These are phyloP conservation scores for Ensete glaucum DNA, from an alignment of 176 grass and related monocot genomes.

Conservation along the genomic window DNA sequence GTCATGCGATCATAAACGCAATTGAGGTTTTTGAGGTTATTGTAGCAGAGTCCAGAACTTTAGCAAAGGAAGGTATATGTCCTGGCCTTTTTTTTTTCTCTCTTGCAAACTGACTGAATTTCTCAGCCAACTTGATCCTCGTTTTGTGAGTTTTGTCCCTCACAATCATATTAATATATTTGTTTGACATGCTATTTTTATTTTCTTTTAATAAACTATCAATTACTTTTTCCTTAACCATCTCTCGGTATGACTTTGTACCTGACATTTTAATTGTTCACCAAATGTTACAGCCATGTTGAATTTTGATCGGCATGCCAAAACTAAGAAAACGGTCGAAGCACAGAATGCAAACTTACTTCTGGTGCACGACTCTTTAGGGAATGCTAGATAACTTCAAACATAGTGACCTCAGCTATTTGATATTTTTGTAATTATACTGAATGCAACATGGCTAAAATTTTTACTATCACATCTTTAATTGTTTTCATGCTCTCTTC, in stretches of 20 bases:
- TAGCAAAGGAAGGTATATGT: conserved; percentile 55
- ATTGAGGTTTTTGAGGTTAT: conserved; percentile 93
- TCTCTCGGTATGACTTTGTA: not conserved
- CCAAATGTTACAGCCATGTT: not conserved
- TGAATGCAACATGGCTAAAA: not conserved
- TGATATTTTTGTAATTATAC: not conserved
- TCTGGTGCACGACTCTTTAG: no score
- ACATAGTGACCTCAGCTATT: not conserved
- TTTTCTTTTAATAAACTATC: not conserved
- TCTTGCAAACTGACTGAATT: no score
- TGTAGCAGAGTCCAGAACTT: conserved; percentile 69
- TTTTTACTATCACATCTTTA: not conserved
- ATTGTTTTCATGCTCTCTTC: not conserved
- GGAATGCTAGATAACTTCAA: no score
- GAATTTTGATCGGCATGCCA: not conserved
- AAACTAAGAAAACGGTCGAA: not conserved
- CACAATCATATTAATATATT: not conserved
- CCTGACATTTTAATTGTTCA: not conserved
- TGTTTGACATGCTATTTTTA: not conserved
- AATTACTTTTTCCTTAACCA: not conserved
- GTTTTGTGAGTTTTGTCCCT: not conserved
- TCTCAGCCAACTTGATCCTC: not conserved
- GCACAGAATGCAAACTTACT: not conserved
- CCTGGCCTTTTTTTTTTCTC: no score
- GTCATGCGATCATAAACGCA: conserved; percentile 59